Evolutionary conservation across 192 early-diverging fungal genomes (phyloP).

Genomic region (Backusella liffmaniae): DNA sequence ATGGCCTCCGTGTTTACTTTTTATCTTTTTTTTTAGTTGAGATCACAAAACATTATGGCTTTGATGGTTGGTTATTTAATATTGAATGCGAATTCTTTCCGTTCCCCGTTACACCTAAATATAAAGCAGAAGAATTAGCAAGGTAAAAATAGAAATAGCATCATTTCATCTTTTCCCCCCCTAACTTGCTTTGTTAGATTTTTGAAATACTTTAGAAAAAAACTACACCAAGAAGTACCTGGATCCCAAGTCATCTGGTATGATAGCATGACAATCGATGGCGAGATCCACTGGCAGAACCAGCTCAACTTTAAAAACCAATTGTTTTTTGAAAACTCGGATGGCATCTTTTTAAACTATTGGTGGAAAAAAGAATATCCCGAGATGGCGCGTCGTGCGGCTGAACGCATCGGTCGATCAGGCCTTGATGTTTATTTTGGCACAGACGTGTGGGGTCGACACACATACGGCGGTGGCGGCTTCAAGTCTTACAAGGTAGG

Average conservation of each 20-base stretch:
- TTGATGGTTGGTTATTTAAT: constrained; percentile 72
- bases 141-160: constrained; percentile 11
- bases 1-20: too few species aligned
- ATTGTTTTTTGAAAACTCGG: constrained; percentile 52
- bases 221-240: constrained; percentile 49
- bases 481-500: constrained; percentile 32
- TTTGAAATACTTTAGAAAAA: constrained; percentile 42
- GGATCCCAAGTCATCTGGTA: constrained; percentile 60
- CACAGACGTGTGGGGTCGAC: constrained; percentile 67
- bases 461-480: constrained; percentile 56
- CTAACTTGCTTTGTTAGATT: constrained; percentile 25
- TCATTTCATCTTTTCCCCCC: too few species aligned
- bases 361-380: constrained; percentile 40
- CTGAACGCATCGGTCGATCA: constrained; percentile 32
- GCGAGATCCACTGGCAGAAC: constrained; percentile 61
- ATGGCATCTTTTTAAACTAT: constrained; percentile 51
- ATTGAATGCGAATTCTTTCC: constrained; percentile 52
- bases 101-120: constrained; percentile 18
- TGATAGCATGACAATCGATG: constrained; percentile 54
- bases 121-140: constrained; percentile 28
- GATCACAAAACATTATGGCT: constrained; percentile 58
- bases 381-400: constrained; percentile 29
- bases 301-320: constrained; percentile 48
- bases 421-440: constrained; percentile 55
- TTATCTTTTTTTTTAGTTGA: constrained; percentile 32